Evolutionary conservation across 1,284 basidiomycete genomes (phyloP), one percentile per base, ranked within the genome.

Genomic region (Meripilus lineatus): DNA sequence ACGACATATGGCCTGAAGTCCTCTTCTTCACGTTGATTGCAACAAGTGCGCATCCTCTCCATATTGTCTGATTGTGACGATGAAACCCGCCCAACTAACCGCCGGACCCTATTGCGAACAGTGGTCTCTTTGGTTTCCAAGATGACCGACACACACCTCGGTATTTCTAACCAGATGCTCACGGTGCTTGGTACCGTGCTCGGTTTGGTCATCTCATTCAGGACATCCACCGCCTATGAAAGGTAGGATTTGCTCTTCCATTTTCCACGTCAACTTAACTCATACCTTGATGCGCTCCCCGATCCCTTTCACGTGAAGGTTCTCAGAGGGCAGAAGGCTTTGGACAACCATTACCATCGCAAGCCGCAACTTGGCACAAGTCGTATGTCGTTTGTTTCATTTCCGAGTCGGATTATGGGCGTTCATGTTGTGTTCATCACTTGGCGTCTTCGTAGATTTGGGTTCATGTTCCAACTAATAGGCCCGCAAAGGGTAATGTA

Each of bases 1-100:
- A 79, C 55, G 77, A 79, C 54, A 77, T 81, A 15, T 82, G 77
- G 77, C 77, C 74, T 5, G 77, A 81, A 50, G 71, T 75, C 15
- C 15, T 71, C 0, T 76, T 81, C 61, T 81, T 80, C 61, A 67
- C 69, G 0, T 53, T 70, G 8, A 56, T 81, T 25, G 74, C 74
- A n/a, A 65, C 72, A 2, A 75, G 79, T 81, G 57, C 40, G 77
- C 63, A 1, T 25, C 20, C 32, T 4, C 18, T 24, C 25, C 10
- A 10, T 40, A 15, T 42, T 14, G n/a, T n/a, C 20, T 13, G 35
- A 28, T 21, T 34, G 23, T 32, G 17, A 30, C 6, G 21, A 42
- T n/a, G 30, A 39, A 7, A 39, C 32, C 20, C 50, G 15, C 46
- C 42, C 18, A 18, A 44, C 22, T 5, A 28, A 14, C 24, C n/a